Evolutionary conservation across 345 rosid species (phyloP), one percentile per base, ranked within the genome.

Genomic region (Excoecaria agallocha): DNA sequence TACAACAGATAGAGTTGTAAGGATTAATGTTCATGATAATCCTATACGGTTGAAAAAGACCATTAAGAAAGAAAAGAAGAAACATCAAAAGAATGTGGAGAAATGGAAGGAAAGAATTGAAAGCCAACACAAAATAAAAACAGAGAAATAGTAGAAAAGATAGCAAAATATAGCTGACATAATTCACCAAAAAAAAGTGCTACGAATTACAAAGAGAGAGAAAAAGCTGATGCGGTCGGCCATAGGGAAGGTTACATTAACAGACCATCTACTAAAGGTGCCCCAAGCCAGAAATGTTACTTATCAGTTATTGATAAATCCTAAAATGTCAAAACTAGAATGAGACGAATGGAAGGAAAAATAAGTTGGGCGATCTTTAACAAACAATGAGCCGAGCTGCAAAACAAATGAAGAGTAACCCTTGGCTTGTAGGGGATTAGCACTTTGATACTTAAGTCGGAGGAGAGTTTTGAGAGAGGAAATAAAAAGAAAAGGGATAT

Each of bases 91-190:
- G 93, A 86, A 86, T 82, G 83, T 74, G 3, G 90, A 85, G 87
- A 95, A 91, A 82, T 95, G 99, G 99, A 91, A 85, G 58, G 99
- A 87, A 48, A 87, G 98, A 75, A 66, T 82, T 17, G 91, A 89
- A 78, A 76, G 86, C 11, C 91, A 83, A 20, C 79, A 82, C 71
- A 91, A 90, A 85, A 76, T 83, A 85, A 87, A 83, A 74, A 81
- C 82, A 9, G 97, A 86, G 56, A 95, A 87, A 81, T 94, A 93
- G 69, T 88, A 92, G 54, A 89, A 85, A 78, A 83, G 98, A 70
- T 85, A 93, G 2, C 87, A 82, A 59, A 93, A 95, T 35, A 89
- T 93, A 69, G 84, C 93, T 0, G 91, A 77, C 43, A 88, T 93
- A 82, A 84, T 84, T 73, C 86, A 86, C 15, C 86, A 91, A 74